Conservation (phyloP, 2,329 filamentous ascomycete species). For the Fusarium sp. region DNA sequence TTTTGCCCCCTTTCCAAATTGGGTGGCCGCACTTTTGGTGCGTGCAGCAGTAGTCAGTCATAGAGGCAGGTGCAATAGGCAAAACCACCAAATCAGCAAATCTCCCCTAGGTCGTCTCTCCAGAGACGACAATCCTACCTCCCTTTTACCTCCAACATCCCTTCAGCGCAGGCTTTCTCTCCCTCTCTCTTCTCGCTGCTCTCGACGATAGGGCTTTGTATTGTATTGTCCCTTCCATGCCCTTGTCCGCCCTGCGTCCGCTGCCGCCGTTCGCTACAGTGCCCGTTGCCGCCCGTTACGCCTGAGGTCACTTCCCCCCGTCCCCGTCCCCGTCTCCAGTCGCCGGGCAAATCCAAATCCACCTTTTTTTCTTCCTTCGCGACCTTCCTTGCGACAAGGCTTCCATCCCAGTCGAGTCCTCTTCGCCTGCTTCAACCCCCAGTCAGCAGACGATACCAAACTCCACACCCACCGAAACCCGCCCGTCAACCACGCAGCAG, state of each 20-base stretch:
- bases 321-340: not conserved
- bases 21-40: slow-evolving; percentile 26
- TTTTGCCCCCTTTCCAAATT: slow-evolving; percentile 35
- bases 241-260: not conserved
- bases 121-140: slow-evolving; percentile 19
- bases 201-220: not conserved
- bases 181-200: slow-evolving; percentile 7
- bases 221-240: not conserved
- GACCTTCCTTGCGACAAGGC: slow-evolving; percentile 17
- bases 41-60: not conserved
- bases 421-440: slow-evolving; percentile 27
- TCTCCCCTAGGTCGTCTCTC: slow-evolving; percentile 26
- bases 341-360: slow-evolving; percentile 12
- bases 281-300: not conserved
- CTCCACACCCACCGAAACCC: slow-evolving; percentile 23
- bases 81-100: slow-evolving; percentile 34
- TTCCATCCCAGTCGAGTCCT: slow-evolving; percentile 22
- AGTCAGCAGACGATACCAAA: slow-evolving; percentile 18
- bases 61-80: not conserved
- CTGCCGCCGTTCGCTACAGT: not conserved
- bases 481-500: slow-evolving; percentile 1
- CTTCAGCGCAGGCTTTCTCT: not conserved
- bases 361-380: slow-evolving; percentile 12
- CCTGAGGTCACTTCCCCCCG: not conserved
- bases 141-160: slow-evolving; percentile 17